Conservation (phyloP, 208 protist genomes). For the Porcisia deanei region DNA sequence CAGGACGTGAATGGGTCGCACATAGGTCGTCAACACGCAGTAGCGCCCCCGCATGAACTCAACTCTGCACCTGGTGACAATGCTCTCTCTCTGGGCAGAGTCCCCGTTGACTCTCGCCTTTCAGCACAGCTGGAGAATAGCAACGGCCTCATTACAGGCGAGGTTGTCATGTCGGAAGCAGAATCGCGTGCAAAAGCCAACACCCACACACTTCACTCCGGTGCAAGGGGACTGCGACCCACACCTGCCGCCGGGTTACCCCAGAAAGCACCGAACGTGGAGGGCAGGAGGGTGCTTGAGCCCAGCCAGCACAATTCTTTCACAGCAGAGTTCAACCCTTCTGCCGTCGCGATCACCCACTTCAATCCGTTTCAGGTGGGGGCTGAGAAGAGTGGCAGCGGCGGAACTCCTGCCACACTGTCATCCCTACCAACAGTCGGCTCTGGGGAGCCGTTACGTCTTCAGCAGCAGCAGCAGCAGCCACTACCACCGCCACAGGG, state of each 20-base stretch:
- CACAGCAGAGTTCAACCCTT: neutral
- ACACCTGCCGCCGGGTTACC: constrained; percentile 3
- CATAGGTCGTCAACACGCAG: neutral
- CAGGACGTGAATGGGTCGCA: neutral
- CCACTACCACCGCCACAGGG: neutral
- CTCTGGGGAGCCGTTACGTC: neutral
- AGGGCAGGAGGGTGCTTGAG: neutral
- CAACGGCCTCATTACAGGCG: constrained; percentile 6
- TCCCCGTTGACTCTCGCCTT: neutral
- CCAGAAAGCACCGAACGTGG: neutral
- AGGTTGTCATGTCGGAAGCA: neutral
- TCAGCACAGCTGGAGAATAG: neutral
- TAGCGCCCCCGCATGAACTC: neutral
- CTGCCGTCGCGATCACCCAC: neutral
- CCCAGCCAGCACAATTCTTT: neutral
- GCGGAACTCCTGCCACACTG: neutral
- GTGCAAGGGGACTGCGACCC: constrained; percentile 19
- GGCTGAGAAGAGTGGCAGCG: neutral
- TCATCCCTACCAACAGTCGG: neutral
- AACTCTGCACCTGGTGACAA: neutral
- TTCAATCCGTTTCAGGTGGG: neutral
- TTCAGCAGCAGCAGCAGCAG: constrained; percentile 2
- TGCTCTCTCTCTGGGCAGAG: neutral
- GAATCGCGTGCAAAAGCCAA: neutral
- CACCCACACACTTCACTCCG: constrained; percentile 9